Base-by-base conservation (phyloP, 2,329 filamentous ascomycete genomes). In the Cryphonectria nitschkei region DNA sequence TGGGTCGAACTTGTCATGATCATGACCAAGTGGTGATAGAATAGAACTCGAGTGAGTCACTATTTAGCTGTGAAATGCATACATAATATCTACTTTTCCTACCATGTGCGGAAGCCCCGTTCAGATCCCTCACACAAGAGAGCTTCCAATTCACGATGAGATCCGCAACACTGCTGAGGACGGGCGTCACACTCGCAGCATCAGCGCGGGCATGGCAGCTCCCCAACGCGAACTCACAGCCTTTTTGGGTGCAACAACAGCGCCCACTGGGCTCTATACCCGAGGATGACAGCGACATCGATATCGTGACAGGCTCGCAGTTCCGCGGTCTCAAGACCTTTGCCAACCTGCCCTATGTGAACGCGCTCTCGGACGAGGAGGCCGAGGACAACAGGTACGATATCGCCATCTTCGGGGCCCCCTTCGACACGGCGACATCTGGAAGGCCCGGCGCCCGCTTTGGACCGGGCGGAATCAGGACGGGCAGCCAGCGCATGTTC, bases 301-400 rank as follows among this genome's bases (percentile, higher is more conserved):
- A 85, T 65, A 81, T 85, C 32, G 72, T 80, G 9, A 80, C 77
- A 19, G 81, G 80, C 19, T 84, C 81, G 67, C 81, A 83, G 70
- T 82, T 84, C 74, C 77, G 79, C 52, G 91, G 91, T 54, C 87
- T 93, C 67, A 87, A 86, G 65, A 90, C 88, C 63, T 92, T 90
- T 76, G 89, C 87, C 32, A 88, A 89, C 76, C 79, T 91, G 65
- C 85, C 86, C 67, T 85, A 90, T 71, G 82, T 88, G 58, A 89
- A 88, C 74, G 91, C 89, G 75, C 81, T 91, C 26, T 83, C 86
- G n/a, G 82, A 85, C 67, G 84, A 84, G 1, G 80, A 86, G 58
- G 82, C 83, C 56, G 79, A 79, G 52, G 72, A 77, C 16, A 77
- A 76, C 14, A 77, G 73, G 58, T 91, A 89, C 75, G 89, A 91